Conservation (phyloP, 1,139 yeast genomes). For the Saccharomyces hybrid region DNA sequence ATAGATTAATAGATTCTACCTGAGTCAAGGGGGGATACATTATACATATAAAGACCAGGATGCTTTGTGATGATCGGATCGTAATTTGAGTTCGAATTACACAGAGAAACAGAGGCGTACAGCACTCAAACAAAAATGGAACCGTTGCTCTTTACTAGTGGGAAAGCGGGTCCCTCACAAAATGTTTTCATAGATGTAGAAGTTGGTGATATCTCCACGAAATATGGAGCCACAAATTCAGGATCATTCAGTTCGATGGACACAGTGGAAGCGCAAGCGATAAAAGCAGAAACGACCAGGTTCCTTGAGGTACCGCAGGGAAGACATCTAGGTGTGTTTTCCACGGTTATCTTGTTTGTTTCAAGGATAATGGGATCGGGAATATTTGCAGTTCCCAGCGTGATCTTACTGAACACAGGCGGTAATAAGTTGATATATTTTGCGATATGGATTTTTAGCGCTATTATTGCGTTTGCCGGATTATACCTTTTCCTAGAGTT, state of each 20-base stretch:
- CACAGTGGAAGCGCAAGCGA: constrained; percentile 7
- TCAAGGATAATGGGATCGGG: constrained; percentile 74
- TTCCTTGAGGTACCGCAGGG: constrained; percentile 58
- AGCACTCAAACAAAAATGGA: background rate
- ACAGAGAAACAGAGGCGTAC: background rate
- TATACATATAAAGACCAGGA: background rate
- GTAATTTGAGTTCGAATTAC: background rate
- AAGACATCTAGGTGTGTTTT: constrained; percentile 59
- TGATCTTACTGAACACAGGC: constrained; percentile 59
- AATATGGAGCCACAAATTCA: background rate
- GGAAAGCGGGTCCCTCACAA: background rate
- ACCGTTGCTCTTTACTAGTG: background rate
- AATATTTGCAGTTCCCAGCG: constrained; percentile 65
- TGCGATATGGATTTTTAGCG: constrained; percentile 54
- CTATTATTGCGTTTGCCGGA: constrained; percentile 56
- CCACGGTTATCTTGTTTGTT: constrained; percentile 55
- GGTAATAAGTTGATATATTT: constrained; percentile 55
- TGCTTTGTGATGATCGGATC: background rate
- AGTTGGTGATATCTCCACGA: background rate
- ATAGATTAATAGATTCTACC: background rate
- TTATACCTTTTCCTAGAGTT: constrained; percentile 57
- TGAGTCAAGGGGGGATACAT: background rate
- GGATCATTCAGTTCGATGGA: constrained; percentile 6
- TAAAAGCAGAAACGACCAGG: constrained; percentile 16
- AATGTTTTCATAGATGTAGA: background rate